phyloP scores from a whole-genome alignment of 306 rosid genomes.

The Trifolium fragiferum region DNA sequence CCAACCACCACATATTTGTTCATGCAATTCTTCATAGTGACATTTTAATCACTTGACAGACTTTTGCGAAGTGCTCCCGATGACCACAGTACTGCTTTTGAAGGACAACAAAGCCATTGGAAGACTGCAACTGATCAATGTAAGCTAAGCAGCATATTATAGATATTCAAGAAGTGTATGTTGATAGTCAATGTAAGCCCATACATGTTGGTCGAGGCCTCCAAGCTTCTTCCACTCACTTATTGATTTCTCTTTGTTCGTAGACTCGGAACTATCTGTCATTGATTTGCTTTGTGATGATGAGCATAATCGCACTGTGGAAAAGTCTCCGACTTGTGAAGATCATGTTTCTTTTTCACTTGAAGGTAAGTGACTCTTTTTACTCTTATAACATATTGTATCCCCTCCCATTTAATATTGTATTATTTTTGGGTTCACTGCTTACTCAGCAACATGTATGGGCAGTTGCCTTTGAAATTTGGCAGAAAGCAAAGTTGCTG shows the following conservation, averaged over 20 bases:
- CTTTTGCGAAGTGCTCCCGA: conserved; percentile 41
- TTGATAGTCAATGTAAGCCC: too few relatives aligned
- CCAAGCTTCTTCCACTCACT: conserved; percentile 9
- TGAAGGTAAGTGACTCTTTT: conserved; percentile 59
- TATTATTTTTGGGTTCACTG: background rate
- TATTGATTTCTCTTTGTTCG: conserved; percentile 38
- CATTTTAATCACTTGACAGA: conserved; percentile 52
- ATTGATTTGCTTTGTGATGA: conserved; percentile 79
- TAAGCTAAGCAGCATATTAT: conserved; percentile 61
- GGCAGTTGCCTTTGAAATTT: conserved; percentile 35
- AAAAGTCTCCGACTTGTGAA: conserved; percentile 63
- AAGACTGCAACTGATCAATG: conserved; percentile 56
- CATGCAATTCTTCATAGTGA: conserved; percentile 34
- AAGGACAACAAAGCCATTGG: conserved; percentile 45
- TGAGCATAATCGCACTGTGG: conserved; percentile 49
- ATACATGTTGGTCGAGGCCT: background rate
- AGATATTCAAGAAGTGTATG: conserved; percentile 34
- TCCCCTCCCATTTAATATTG: conserved; percentile 29
- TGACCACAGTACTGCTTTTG: conserved; percentile 40
- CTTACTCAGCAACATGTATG: conserved; percentile 17
- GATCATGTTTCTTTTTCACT: conserved; percentile 93
- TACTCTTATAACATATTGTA: background rate
- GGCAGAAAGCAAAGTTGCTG: conserved; percentile 17
- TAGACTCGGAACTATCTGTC: conserved; percentile 71
- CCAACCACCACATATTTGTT: conserved; percentile 23